Evolutionary conservation across 163 green algal species (phyloP), one percentile per base, ranked within the genome.

Genomic region (Chlamydomonas reinhardtii): DNA sequence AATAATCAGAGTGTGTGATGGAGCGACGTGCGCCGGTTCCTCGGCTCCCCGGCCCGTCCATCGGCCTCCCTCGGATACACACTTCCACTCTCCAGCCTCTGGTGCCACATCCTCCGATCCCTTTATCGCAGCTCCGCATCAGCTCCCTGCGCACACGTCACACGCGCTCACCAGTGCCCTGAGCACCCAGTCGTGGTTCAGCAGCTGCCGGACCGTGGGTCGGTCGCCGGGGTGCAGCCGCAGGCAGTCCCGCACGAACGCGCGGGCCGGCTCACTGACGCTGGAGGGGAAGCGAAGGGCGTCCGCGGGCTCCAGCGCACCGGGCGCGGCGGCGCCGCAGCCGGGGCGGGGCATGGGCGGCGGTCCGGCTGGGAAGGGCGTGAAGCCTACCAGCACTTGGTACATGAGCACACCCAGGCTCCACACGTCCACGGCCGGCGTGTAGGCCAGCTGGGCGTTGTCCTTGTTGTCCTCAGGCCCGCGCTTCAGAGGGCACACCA

Each of bases 371-470:
- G 65, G 65, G 65, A 32, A 34, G n/a, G 89, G 89, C 43, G 89
- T 76, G 37, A 87, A 82, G 34, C 89, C 89, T 17, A 90, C 78
- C 37, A 32, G 84, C 56, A 96, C 84, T 89, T 97, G 92, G 75
- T 96, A 97, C 34, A 73, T 81, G 27, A 90, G 79, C 73, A 88
- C 86, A 14, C 86, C 86, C 25, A 90, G 78, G 8, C 79, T 74
- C 86, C 86, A 90, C 5, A 81, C 79, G 72, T 90, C 86, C 19
- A 90, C 86, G 20, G 85, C 73, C 73, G 79, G 72, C 8, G 73
- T 84, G 79, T 90, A 90, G 66, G 71, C 65, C 12, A 72, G 65
- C 65, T 39, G 65, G 3, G 6, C 12, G 65, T 72, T 29, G n/a
- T 34, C 65, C 65, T 72, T 72, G 65, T 72, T 72, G 65, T 72